These are phyloP conservation scores for Mollisia scopiformis DNA, from an alignment of 2,329 filamentous ascomycete genomes.

Conservation along the genomic window DNA sequence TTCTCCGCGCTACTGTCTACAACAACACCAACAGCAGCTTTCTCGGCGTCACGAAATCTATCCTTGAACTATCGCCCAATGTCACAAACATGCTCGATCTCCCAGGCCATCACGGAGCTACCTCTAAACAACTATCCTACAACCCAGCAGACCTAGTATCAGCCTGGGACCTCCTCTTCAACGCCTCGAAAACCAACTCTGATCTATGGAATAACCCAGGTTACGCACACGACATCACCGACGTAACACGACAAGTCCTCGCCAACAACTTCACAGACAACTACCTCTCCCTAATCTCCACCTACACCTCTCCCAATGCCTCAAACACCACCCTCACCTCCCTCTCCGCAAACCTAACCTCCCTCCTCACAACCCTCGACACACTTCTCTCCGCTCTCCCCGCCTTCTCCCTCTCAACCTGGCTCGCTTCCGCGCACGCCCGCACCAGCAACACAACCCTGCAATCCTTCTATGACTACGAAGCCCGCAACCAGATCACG, in stretches of 20 bases:
- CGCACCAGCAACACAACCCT: slow-evolving; percentile 26
- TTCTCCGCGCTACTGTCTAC: slow-evolving; percentile 48
- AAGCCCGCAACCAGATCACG: slow-evolving; percentile 53
- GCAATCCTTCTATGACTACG: slow-evolving; percentile 45
- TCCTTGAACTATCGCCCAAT: slow-evolving; percentile 48
- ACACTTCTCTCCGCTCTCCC: slow-evolving; percentile 44
- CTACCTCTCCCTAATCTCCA: slow-evolving; percentile 50
- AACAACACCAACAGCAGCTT: slow-evolving; percentile 48
- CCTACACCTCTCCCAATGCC: slow-evolving; percentile 35
- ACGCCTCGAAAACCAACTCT: slow-evolving; percentile 37
- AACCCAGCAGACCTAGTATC: slow-evolving; percentile 40
- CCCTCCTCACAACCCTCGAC: slow-evolving; percentile 43
- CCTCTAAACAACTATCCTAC: slow-evolving; percentile 47
- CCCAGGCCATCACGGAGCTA: slow-evolving; percentile 35
- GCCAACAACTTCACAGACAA: slow-evolving; percentile 52
- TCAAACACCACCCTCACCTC: slow-evolving; percentile 28
- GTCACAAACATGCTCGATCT: slow-evolving; percentile 43
- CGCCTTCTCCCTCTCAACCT: slow-evolving; percentile 46
- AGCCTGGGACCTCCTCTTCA: slow-evolving; percentile 44
- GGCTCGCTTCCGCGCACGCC: slow-evolving; percentile 44
- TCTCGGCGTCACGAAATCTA: slow-evolving; percentile 46
- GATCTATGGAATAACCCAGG: slow-evolving; percentile 44
- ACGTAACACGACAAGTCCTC: slow-evolving; percentile 51
- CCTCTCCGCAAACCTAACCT: slow-evolving; percentile 37
- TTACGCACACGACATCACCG: slow-evolving; percentile 51